Base-by-base conservation (phyloP, 768 basidiomycete species). In the Suillus lakei region DNA sequence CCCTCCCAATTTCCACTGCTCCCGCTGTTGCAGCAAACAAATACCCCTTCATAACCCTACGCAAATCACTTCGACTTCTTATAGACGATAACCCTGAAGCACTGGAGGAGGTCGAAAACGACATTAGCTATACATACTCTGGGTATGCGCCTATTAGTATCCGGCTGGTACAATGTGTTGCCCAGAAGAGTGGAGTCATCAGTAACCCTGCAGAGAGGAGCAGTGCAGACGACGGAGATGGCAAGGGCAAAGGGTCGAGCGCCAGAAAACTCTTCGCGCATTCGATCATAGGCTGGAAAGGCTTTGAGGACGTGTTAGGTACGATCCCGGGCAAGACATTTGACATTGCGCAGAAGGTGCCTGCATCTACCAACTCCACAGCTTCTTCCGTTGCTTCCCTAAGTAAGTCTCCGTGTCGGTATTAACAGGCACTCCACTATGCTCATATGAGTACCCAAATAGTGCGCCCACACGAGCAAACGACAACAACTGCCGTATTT, bases 101-200 rank as follows among this genome's bases (percentile, higher is more conserved):
- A 10, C 77, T 90, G 34, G 92, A 91, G 66, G 91, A 92, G 72
- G 84, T 91, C 39, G 95, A 98, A 73, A 94, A 94, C 73, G 98
- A 99, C 76, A 93, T 98, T 76, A 91, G 93, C 66, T 99, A 93
- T 75, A 93, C 95, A 41, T 99, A 98, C 79, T 98, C 96, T 1
- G 98, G 97, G 23, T 99, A 95, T 76, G 97, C 98, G 1, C 98
- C 98, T 16, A 88, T 99, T 69, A 93, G 91, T 74, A 78, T 98
- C 30, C 88, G 98, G 39, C 85, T 99, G 9, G 91, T 99, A 3
- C 98, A 99, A 79, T 96, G 96, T 74, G 83, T 94, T 53, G 92
- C 93, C 16, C 95, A 96, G 79, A 98, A 95, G 78, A 92, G 91
- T 41, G 91, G 91, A 5, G 91, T 98, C 54, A 80, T 97, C 46